These are phyloP conservation scores for Mortierella sp. DNA, from an alignment of 371 early-diverging fungal species.

Conservation along the genomic window DNA sequence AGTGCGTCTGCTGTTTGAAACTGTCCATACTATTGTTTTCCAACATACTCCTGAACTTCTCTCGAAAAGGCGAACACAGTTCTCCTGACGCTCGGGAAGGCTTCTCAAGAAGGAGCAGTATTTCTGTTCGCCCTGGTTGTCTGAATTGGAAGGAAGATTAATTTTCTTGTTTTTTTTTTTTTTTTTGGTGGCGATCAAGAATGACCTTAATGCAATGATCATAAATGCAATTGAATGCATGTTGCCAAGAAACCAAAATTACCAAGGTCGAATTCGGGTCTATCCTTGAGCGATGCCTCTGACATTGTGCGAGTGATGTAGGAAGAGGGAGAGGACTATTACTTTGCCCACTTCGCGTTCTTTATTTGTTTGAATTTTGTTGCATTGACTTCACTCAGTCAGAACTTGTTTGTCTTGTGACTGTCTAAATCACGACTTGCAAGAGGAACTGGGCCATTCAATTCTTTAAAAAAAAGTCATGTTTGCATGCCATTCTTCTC, in stretches of 20 bases:
- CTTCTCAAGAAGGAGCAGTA: conserved; percentile 64
- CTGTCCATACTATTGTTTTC: no score
- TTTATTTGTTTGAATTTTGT: no score
- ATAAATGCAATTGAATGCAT: not conserved
- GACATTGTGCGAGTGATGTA: conserved; percentile 17
- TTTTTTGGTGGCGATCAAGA: conserved; percentile 25
- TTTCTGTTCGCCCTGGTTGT: conserved; percentile 61
- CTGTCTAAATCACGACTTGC: no score
- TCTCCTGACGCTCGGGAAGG: conserved; percentile 59
- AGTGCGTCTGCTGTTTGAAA: not conserved
- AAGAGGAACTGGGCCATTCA: no score
- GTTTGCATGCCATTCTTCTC: no score
- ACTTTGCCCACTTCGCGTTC: no score
- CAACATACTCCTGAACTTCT: conserved; percentile 65
- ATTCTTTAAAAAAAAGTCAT: no score
- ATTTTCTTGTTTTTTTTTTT: conserved; percentile 15
- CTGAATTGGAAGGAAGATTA: conserved; percentile 15
- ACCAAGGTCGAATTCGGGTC: conserved; percentile 57
- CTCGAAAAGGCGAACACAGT: conserved; percentile 78
- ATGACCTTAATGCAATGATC: not conserved
- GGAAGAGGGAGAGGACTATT: not conserved
- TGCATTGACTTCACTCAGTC: no score
- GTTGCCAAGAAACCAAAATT: not conserved
- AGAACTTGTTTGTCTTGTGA: no score
- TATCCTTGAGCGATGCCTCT: conserved; percentile 49